Conservation (phyloP, 495 filamentous ascomycete species). For the Aspergillus asperescens region DNA sequence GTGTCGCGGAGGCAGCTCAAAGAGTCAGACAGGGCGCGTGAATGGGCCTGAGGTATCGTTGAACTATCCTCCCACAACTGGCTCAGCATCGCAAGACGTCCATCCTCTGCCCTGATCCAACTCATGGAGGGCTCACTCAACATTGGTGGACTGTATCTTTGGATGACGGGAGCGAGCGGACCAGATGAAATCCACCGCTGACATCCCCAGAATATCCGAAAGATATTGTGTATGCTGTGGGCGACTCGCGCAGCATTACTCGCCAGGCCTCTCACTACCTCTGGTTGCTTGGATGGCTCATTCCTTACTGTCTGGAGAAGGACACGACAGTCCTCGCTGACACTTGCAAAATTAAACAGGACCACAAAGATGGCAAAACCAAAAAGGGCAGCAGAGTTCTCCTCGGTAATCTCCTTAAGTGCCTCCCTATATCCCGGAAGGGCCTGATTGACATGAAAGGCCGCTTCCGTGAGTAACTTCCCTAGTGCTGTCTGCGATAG, state of each 20-base stretch:
- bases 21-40: background rate
- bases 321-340: background rate
- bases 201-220: slow-evolving; percentile 7
- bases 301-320: background rate
- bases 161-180: background rate
- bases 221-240: background rate
- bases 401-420: background rate
- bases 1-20: background rate
- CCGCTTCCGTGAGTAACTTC: background rate
- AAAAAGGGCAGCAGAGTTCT: slow-evolving; percentile 1
- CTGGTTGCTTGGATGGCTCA: background rate
- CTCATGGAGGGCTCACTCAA: background rate
- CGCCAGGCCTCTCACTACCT: background rate
- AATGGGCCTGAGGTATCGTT: background rate
- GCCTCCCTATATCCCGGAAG: background rate
- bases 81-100: background rate
- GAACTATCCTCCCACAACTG: background rate
- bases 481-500: background rate
- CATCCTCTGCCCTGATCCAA: slow-evolving; percentile 1
- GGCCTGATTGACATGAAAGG: slow-evolving; percentile 6
- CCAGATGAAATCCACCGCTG: slow-evolving; percentile 5
- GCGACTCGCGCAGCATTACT: background rate
- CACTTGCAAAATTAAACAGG: background rate
- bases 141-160: background rate
- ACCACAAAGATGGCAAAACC: slow-evolving; percentile 2